Percentiles rank a stretch among this genome's conserved stretches.
Conservation (phyloP, 768 basidiomycete species). For the Harrya chromipes region DNA sequence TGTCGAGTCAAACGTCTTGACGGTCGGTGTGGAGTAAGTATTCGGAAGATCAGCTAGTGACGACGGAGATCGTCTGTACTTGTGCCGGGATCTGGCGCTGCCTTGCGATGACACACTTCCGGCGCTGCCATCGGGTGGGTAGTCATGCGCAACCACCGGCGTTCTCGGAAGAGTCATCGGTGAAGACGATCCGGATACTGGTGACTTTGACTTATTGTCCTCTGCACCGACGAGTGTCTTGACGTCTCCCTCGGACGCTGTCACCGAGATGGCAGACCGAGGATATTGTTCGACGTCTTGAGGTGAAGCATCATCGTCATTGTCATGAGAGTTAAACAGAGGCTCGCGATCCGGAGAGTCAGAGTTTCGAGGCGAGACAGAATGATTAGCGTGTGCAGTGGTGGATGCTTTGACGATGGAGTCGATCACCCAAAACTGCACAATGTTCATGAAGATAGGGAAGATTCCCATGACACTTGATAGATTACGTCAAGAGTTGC, state of each 20-base stretch:
- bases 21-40: conserved; percentile 29
- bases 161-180: conserved; percentile 10
- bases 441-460: conserved; percentile 82
- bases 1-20: conserved; percentile 32
- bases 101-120: conserved; percentile 34
- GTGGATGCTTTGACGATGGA: conserved; percentile 80
- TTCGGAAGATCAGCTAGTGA: conserved; percentile 40
- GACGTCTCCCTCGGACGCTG: conserved; percentile 26
- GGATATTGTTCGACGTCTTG: conserved; percentile 49
- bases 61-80: conserved; percentile 34
- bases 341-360: conserved; percentile 55
- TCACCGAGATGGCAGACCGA: conserved; percentile 34
- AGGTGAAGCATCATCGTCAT: conserved; percentile 39
- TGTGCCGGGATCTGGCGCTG: conserved; percentile 27
- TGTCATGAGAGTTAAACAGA: conserved; percentile 58
- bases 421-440: conserved; percentile 96
- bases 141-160: conserved; percentile 30
- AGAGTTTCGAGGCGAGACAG: conserved; percentile 37
- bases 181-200: conserved; percentile 13
- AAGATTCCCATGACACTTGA: conserved; percentile 85
- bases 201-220: conserved; percentile 12
- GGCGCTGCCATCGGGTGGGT: conserved; percentile 54
- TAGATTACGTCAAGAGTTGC: conserved; percentile 8
- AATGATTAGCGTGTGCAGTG: conserved; percentile 36
- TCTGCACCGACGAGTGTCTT: conserved; percentile 20